Conservation (phyloP, 2,329 filamentous ascomycete species). For the Helotiales sp. region DNA sequence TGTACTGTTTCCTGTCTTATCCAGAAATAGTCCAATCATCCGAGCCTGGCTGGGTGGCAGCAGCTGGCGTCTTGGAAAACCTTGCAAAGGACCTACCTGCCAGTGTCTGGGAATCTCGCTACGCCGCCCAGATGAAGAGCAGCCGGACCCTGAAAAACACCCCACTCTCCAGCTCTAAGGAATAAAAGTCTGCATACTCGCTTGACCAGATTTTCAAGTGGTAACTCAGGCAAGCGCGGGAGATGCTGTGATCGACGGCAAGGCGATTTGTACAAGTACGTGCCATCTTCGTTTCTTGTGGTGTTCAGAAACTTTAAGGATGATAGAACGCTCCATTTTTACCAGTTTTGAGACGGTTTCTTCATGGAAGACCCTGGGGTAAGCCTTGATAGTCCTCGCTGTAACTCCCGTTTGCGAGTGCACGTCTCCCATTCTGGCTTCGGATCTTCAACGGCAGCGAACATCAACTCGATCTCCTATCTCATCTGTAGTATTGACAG, state of each 20-base stretch:
- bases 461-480: slow-evolving; percentile 15
- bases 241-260: neutral
- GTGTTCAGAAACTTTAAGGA: slow-evolving; percentile 10
- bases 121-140: neutral
- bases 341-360: slow-evolving; percentile 1
- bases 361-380: slow-evolving; percentile 29
- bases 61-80: slow-evolving; percentile 8
- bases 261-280: slow-evolving; percentile 7
- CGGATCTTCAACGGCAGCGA: slow-evolving; percentile 25
- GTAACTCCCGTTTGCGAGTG: slow-evolving; percentile 24
- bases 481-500: slow-evolving; percentile 18
- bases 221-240: slow-evolving; percentile 10
- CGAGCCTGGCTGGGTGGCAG: neutral
- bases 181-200: slow-evolving; percentile 11
- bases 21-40: neutral
- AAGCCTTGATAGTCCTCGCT: slow-evolving; percentile 7
- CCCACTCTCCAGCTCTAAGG: slow-evolving; percentile 13
- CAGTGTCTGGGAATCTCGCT: slow-evolving; percentile 6
- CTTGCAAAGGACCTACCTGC: slow-evolving; percentile 10
- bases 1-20: neutral
- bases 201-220: neutral
- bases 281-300: slow-evolving; percentile 2
- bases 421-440: slow-evolving; percentile 36
- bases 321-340: slow-evolving; percentile 15
- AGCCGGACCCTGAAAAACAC: slow-evolving; percentile 10